These are phyloP conservation scores for Phytopythium montanum DNA, from an alignment of 352 stramenopile species.

Conservation along the genomic window DNA sequence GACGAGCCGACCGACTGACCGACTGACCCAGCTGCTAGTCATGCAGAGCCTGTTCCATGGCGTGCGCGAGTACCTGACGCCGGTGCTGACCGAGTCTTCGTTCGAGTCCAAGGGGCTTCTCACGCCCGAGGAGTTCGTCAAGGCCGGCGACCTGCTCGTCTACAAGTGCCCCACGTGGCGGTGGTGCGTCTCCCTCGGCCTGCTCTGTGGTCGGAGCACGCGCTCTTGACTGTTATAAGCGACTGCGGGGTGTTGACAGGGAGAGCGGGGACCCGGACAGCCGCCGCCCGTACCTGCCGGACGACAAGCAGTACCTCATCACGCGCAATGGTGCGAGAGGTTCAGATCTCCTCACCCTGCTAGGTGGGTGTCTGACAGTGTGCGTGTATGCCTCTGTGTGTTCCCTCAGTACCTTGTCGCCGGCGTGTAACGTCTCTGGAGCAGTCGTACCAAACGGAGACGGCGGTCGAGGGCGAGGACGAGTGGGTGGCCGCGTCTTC, in stretches of 20 bases:
- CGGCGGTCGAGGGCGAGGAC: conserved; percentile 75
- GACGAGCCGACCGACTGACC: no score
- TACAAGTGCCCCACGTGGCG: conserved; percentile 96
- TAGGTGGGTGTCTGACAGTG: background rate
- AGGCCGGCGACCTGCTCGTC: conserved; percentile 93
- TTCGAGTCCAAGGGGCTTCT: conserved; percentile 94
- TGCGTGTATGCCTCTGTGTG: background rate
- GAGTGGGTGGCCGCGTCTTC: conserved; percentile 91
- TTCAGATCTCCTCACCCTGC: background rate
- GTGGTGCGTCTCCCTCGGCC: conserved; percentile 49
- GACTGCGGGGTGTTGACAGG: conserved; percentile 18
- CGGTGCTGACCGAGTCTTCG: conserved; percentile 89
- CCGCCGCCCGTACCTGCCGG: conserved; percentile 64
- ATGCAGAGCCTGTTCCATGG: conserved; percentile 83
- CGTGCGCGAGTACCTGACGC: conserved; percentile 86
- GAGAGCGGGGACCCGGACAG: conserved; percentile 63
- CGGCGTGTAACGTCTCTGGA: conserved; percentile 76
- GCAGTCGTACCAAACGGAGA: conserved; percentile 67
- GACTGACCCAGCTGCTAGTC: background rate
- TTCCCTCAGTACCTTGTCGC: conserved; percentile 91
- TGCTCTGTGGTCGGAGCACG: background rate
- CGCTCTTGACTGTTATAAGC: conserved; percentile 2
- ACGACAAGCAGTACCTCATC: conserved; percentile 87
- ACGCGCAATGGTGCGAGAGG: conserved; percentile 54
- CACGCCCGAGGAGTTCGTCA: conserved; percentile 96